Conservation (phyloP, 257 asterid genomes). For the Plantago major region DNA sequence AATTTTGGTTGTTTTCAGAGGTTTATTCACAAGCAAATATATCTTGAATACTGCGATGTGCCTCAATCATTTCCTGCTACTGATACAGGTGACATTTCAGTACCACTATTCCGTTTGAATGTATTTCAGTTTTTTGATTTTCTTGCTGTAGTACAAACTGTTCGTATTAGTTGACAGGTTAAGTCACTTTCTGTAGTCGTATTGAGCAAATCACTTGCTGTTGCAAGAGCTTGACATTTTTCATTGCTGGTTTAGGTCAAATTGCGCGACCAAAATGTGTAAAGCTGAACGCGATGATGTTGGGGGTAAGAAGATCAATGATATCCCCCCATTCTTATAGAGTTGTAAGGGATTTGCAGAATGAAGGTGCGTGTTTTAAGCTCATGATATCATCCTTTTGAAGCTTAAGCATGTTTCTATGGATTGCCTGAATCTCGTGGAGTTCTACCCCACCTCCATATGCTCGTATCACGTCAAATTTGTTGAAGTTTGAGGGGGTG, state of each 20-base stretch:
- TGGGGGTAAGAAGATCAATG: slow-evolving; percentile 55
- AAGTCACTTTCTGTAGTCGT: slow-evolving; percentile 9
- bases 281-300: slow-evolving; percentile 52
- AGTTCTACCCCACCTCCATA: too few relatives aligned
- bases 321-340: slow-evolving; percentile 49
- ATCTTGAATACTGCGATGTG: too few relatives aligned
- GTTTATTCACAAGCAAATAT: too few relatives aligned
- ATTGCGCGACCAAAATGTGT: slow-evolving; percentile 46
- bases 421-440: too few relatives aligned
- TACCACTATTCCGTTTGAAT: neutral
- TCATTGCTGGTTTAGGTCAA: slow-evolving; percentile 32
- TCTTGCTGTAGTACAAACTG: neutral
- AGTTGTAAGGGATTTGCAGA: slow-evolving; percentile 48
- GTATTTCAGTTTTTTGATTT: slow-evolving; percentile 6
- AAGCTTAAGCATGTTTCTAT: too few relatives aligned
- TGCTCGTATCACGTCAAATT: too few relatives aligned
- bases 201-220: neutral
- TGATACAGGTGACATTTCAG: too few relatives aligned
- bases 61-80: too few relatives aligned
- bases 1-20: too few relatives aligned
- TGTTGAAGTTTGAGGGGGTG: too few relatives aligned
- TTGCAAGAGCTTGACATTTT: slow-evolving; percentile 12
- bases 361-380: slow-evolving; percentile 43
- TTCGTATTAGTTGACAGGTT: neutral
- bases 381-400: slow-evolving; percentile 3